These are phyloP conservation scores for Ordospora pajunii DNA, from an alignment of 371 early-diverging fungal genomes.

Conservation along the genomic window DNA sequence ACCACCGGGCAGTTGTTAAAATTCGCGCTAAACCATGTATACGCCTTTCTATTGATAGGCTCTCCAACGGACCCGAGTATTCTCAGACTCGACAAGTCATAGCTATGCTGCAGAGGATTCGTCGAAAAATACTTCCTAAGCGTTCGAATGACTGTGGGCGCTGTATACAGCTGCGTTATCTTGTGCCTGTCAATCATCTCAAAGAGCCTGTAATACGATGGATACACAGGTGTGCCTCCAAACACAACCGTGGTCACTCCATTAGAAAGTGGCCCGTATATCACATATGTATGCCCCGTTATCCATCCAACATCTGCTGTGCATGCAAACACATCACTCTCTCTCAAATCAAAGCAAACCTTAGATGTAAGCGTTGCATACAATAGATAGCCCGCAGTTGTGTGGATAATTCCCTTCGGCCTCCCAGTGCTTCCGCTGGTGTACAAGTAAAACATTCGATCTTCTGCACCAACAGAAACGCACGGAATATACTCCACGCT, in stretches of 20 bases:
- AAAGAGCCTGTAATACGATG: conserved; percentile 73
- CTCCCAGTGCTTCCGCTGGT: conserved; percentile 84
- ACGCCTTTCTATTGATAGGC: conserved; percentile 87
- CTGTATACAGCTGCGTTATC: conserved; percentile 89
- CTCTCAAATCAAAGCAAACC: conserved; percentile 66
- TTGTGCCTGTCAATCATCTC: conserved; percentile 68
- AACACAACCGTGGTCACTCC: conserved; percentile 76
- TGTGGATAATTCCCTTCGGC: conserved; percentile 92
- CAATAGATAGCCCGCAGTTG: conserved; percentile 82
- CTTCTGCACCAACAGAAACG: conserved; percentile 69
- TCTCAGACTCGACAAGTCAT: conserved; percentile 64
- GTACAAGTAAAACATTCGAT: conserved; percentile 81
- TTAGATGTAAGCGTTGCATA: conserved; percentile 72
- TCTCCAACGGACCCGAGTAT: conserved; percentile 90
- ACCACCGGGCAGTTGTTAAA: conserved; percentile 78
- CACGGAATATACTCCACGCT: conserved; percentile 68
- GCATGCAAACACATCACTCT: conserved; percentile 69
- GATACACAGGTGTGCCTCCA: conserved; percentile 75
- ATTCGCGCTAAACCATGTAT: conserved; percentile 80
- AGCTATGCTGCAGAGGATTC: conserved; percentile 42
- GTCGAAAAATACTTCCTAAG: conserved; percentile 70
- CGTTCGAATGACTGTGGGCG: conserved; percentile 89
- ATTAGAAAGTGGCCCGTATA: conserved; percentile 75
- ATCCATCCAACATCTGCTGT: conserved; percentile 68
- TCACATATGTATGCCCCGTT: conserved; percentile 77